Conservation (phyloP, 192 early-diverging fungal species). For the Coemansia reversa region DNA sequence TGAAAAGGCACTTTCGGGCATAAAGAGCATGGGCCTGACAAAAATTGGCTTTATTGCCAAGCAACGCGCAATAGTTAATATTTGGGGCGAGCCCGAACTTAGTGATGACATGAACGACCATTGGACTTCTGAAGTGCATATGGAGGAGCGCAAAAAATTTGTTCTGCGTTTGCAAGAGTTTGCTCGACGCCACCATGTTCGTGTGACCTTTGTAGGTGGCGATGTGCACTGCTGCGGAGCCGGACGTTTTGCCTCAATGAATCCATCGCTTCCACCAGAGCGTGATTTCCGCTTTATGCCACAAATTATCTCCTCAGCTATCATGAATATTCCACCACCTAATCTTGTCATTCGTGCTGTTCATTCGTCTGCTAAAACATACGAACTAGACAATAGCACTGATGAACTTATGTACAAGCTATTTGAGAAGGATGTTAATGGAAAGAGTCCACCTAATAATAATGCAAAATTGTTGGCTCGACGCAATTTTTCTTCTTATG, state of each 20-base stretch:
- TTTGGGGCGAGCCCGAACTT: constrained; percentile 82
- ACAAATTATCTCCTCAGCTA: constrained; percentile 79
- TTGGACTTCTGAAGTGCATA: constrained; percentile 67
- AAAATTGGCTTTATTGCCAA: constrained; percentile 58
- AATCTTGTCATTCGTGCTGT: constrained; percentile 65
- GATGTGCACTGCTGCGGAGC: constrained; percentile 76
- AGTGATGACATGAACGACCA: constrained; percentile 85
- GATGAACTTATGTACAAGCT: constrained; percentile 72
- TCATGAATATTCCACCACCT: constrained; percentile 78
- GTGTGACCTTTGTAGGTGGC: constrained; percentile 78
- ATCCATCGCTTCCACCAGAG: constrained; percentile 56
- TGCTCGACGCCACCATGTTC: constrained; percentile 58
- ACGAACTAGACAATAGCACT: constrained; percentile 60
- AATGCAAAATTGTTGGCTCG: constrained; percentile 59
- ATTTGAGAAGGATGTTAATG: constrained; percentile 70
- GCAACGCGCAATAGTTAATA: constrained; percentile 58
- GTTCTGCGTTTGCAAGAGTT: constrained; percentile 66
- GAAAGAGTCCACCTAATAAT: constrained; percentile 53
- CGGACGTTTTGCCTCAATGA: constrained; percentile 58
- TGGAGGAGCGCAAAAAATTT: constrained; percentile 66
- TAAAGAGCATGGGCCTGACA: constrained; percentile 56
- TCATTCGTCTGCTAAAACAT: constrained; percentile 59
- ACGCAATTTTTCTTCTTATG: constrained; percentile 61
- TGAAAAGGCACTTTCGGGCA: constrained; percentile 65
- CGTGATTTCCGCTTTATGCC: constrained; percentile 72